These are phyloP conservation scores for Chrysanthemum seticuspe DNA, from an alignment of 129 eudicot genomes.

Conservation along the genomic window DNA sequence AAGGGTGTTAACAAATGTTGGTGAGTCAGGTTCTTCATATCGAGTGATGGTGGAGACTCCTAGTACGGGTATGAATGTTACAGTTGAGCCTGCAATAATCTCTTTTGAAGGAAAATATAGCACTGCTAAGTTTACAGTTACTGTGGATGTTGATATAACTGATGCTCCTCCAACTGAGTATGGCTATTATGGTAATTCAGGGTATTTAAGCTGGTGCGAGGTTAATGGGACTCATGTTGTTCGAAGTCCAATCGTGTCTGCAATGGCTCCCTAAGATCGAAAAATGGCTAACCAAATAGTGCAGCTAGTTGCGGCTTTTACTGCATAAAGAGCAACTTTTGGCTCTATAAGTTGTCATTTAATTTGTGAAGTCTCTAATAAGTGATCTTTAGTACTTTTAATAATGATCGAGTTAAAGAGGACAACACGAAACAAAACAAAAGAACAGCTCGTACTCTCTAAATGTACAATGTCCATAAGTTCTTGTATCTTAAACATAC, in stretches of 20 bases:
- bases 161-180: conserved; percentile 27
- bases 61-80: conserved; percentile 32
- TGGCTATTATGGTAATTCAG: conserved; percentile 47
- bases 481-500: background rate
- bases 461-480: background rate
- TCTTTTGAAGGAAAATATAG: conserved; percentile 31
- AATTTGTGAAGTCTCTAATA: background rate
- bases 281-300: background rate
- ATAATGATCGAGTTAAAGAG: too few species aligned
- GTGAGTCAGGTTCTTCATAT: conserved; percentile 32
- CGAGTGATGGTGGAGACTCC: conserved; percentile 32
- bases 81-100: conserved; percentile 32
- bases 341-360: background rate
- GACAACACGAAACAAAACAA: too few species aligned
- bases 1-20: conserved; percentile 42
- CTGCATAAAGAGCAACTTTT: too few species aligned
- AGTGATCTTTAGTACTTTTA: too few species aligned
- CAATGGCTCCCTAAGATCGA: background rate
- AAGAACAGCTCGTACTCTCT: too few species aligned
- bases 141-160: conserved; percentile 37
- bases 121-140: conserved; percentile 38
- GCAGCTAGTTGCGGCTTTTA: background rate
- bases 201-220: conserved; percentile 46
- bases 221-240: conserved; percentile 42
- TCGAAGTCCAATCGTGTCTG: conserved; percentile 43